Percentiles rank a stretch among this genome's conserved stretches.
Evolutionary conservation across 2,329 filamentous ascomycete species (phyloP).

Genomic region (Beauveria sp.): DNA sequence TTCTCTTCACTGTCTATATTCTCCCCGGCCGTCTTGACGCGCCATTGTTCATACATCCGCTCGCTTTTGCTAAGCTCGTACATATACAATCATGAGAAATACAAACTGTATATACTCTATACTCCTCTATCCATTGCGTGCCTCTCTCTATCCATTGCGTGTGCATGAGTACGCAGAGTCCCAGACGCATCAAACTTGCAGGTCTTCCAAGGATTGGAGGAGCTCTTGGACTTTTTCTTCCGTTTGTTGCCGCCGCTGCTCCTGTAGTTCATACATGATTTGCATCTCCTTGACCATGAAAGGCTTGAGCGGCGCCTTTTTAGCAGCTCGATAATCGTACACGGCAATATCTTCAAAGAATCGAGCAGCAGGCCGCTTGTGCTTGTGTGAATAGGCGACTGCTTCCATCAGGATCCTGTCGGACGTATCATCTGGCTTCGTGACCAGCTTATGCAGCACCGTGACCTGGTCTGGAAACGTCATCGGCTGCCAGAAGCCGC

Average conservation of each 20-base stretch:
- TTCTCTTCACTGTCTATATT: constrained; percentile 12
- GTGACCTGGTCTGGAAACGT: constrained; percentile 75
- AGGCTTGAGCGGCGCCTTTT: constrained; percentile 30
- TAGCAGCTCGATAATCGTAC: constrained; percentile 50
- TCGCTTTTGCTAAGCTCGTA: constrained; percentile 2
- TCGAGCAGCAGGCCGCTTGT: constrained; percentile 64
- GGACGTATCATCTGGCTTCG: constrained; percentile 34
- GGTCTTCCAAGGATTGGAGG: constrained; percentile 8
- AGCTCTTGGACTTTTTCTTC: constrained; percentile 16
- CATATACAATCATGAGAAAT: constrained; percentile 7
- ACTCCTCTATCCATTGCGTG: neutral
- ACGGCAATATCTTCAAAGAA: constrained; percentile 72
- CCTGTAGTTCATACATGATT: constrained; percentile 28
- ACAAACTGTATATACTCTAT: constrained; percentile 9
- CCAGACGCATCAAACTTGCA: constrained; percentile 6
- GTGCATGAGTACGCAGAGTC: neutral
- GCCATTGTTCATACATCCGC: constrained; percentile 7
- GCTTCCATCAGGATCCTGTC: constrained; percentile 51
- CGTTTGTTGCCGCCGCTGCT: constrained; percentile 14
- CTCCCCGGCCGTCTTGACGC: constrained; percentile 2
- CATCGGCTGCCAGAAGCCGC: constrained; percentile 54
- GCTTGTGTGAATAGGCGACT: constrained; percentile 66
- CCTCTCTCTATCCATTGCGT: neutral
- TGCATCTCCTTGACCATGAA: constrained; percentile 34
- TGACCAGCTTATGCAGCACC: constrained; percentile 70